These are phyloP conservation scores for Castanea mollissima DNA, from an alignment of 306 rosid species.

Conservation along the genomic window DNA sequence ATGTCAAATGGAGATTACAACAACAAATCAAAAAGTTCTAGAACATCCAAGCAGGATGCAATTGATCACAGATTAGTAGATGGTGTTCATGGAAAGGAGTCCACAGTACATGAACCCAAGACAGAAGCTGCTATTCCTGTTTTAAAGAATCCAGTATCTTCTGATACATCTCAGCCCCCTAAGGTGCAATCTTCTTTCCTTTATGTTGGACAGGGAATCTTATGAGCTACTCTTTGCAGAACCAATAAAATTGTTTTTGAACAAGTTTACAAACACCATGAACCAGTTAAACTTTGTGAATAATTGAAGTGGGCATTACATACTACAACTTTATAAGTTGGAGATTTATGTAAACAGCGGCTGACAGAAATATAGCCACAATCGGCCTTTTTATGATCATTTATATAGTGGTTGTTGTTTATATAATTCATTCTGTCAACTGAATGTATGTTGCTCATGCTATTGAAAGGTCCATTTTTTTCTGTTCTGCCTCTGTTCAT, in stretches of 20 bases:
- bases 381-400: not conserved
- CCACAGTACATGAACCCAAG: conserved; percentile 31
- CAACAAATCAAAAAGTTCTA: conserved; percentile 46
- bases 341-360: not conserved
- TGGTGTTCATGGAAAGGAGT: conserved; percentile 29
- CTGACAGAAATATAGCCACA: not conserved
- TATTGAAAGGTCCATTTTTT: not conserved
- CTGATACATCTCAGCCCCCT: conserved; percentile 39
- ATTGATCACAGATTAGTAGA: conserved; percentile 30
- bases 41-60: conserved; percentile 39
- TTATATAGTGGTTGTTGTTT: not conserved
- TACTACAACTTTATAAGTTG: not conserved
- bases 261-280: not conserved
- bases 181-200: conserved; percentile 43
- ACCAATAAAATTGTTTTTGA: not conserved
- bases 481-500: not conserved
- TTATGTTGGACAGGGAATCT: conserved; percentile 13
- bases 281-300: not conserved
- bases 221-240: not conserved
- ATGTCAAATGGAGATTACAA: conserved; percentile 50
- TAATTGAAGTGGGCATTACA: not conserved
- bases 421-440: not conserved
- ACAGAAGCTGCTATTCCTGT: conserved; percentile 36
- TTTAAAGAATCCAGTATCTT: conserved; percentile 36
- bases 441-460: not conserved